Evolutionary conservation across 768 basidiomycete genomes (phyloP).

Genomic region (Holtermannia corniformis): DNA sequence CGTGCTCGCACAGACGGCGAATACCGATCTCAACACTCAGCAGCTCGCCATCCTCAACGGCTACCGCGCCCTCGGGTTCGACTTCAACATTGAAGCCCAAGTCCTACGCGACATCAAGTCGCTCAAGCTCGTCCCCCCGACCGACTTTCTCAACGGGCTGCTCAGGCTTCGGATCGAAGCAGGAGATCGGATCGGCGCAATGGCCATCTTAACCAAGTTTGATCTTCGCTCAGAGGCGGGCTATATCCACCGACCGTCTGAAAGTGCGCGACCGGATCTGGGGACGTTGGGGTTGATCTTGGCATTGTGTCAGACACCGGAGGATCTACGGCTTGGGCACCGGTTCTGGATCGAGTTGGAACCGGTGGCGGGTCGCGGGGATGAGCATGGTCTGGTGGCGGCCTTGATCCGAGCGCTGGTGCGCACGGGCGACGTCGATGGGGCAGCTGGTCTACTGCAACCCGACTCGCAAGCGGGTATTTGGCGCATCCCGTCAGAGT

Average conservation of each 20-base stretch:
- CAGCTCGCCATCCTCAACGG: slow-evolving; percentile 18
- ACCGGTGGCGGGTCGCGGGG: not conserved
- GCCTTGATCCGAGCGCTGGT: not conserved
- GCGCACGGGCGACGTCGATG: not conserved
- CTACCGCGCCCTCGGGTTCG: slow-evolving; percentile 11
- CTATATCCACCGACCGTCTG: not conserved
- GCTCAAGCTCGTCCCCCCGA: slow-evolving; percentile 3
- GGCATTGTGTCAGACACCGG: not conserved
- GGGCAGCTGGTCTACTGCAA: not conserved
- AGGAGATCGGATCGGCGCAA: slow-evolving; percentile 6
- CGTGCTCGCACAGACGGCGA: not conserved
- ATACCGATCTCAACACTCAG: slow-evolving; percentile 1
- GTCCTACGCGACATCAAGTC: slow-evolving; percentile 10
- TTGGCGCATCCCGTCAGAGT: not conserved
- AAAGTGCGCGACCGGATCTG: not conserved
- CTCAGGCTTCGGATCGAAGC: slow-evolving; percentile 7
- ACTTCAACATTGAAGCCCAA: slow-evolving; percentile 11
- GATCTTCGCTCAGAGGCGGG: not conserved
- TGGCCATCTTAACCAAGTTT: slow-evolving; percentile 4
- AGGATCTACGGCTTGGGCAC: not conserved
- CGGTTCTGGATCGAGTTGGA: not conserved
- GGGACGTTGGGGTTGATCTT: not conserved
- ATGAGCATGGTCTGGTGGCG: not conserved
- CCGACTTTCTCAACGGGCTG: slow-evolving; percentile 12
- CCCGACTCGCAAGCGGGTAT: not conserved